Conservation (phyloP, 164 flowering plant species). For the Dillenia suffruticosa region DNA sequence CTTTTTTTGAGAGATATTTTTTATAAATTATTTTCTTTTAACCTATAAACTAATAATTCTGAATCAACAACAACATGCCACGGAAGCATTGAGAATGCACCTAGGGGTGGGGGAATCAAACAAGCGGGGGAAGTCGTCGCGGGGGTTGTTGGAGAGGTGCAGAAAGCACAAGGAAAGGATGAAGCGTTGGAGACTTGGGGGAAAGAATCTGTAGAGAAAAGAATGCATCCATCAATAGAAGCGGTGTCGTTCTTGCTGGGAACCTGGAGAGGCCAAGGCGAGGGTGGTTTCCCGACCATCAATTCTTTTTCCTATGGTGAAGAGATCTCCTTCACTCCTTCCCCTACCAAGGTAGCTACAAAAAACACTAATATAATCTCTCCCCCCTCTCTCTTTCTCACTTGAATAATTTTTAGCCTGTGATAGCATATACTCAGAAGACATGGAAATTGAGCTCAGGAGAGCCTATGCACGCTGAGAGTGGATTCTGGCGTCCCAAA, state of each 20-base stretch:
- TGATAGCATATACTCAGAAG: constrained; percentile 56
- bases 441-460: constrained; percentile 69
- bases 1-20: no score
- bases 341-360: constrained; percentile 29
- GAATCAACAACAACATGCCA: no score
- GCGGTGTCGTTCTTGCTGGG: constrained; percentile 56
- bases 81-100: no score
- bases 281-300: constrained; percentile 70
- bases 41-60: no score
- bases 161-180: no score
- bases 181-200: no score
- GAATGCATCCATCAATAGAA: constrained; percentile 47
- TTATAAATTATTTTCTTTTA: no score
- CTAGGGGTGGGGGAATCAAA: no score
- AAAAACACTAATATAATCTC: constrained; percentile 8
- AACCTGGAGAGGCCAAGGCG: constrained; percentile 71
- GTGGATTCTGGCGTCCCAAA: constrained; percentile 76
- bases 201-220: no score
- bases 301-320: constrained; percentile 58
- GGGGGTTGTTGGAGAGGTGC: no score
- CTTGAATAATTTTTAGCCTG: constrained; percentile 34
- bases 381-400: neutral
- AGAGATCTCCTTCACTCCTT: constrained; percentile 54
- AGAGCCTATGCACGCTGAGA: constrained; percentile 78
- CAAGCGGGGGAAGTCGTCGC: no score